These are phyloP conservation scores for Hypoxylon intermedium DNA, from an alignment of 495 filamentous ascomycete species.

Conservation along the genomic window DNA sequence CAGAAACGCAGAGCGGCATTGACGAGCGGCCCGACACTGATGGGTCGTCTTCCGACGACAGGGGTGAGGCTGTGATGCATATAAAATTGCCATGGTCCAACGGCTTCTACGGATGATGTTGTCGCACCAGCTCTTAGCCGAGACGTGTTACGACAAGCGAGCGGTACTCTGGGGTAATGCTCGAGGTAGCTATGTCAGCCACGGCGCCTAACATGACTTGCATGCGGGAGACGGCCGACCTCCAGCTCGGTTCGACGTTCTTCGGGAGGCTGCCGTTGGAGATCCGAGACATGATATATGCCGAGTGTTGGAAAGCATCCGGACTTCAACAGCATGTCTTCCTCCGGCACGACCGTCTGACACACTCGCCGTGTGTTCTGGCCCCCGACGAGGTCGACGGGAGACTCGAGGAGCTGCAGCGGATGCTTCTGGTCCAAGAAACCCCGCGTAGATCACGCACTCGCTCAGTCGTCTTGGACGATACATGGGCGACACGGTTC, in stretches of 20 bases:
- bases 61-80: slow-evolving; percentile 9
- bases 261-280: slow-evolving; percentile 9
- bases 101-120: neutral
- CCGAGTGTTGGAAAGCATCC: slow-evolving; percentile 4
- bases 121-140: neutral
- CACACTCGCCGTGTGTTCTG: slow-evolving; percentile 6
- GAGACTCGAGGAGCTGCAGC: slow-evolving; percentile 1
- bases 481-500: neutral
- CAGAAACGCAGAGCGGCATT: too few species aligned
- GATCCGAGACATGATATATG: slow-evolving; percentile 13
- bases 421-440: neutral
- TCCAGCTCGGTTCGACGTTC: slow-evolving; percentile 1
- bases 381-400: neutral
- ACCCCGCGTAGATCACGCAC: neutral
- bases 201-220: neutral
- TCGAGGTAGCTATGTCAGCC: neutral
- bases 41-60: neutral
- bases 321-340: slow-evolving; percentile 15
- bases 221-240: slow-evolving; percentile 8
- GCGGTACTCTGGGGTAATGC: neutral
- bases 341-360: neutral
- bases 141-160: neutral
- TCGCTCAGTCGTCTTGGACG: neutral
- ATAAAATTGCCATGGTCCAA: slow-evolving; percentile 7
- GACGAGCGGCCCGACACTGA: too few species aligned